Percentiles rank a stretch among this genome's conserved stretches.
phyloP scores from a whole-genome alignment of 768 basidiomycete species.

The Mycena leptocephala region DNA sequence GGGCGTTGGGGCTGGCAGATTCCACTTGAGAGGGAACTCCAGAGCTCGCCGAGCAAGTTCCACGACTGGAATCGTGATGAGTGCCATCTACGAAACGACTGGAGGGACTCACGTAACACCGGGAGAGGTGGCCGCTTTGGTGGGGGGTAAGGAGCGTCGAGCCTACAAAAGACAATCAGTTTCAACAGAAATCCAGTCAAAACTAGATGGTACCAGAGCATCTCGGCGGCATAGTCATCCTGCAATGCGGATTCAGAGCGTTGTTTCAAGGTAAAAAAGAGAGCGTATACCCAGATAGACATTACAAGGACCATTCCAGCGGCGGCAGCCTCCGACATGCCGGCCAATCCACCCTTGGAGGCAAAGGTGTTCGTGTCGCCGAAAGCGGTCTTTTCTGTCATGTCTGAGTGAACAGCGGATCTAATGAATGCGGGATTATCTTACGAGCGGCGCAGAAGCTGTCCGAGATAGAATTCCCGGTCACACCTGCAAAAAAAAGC shows the following conservation, averaged over 20 bases:
- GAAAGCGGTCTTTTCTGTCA: slow-evolving; percentile 48
- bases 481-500: slow-evolving; percentile 32
- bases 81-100: background rate
- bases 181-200: slow-evolving; percentile 1
- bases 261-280: slow-evolving; percentile 14
- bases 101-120: slow-evolving; percentile 30
- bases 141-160: slow-evolving; percentile 29
- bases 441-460: slow-evolving; percentile 54
- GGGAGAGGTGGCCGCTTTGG: slow-evolving; percentile 14
- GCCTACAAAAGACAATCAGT: slow-evolving; percentile 17
- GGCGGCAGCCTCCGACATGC: slow-evolving; percentile 15
- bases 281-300: slow-evolving; percentile 34
- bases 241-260: slow-evolving; percentile 18
- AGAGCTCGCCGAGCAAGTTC: slow-evolving; percentile 18
- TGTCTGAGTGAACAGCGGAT: background rate
- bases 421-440: background rate
- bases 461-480: slow-evolving; percentile 56
- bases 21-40: slow-evolving; percentile 16
- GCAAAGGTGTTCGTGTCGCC: slow-evolving; percentile 56
- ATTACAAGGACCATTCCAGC: slow-evolving; percentile 27
- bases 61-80: slow-evolving; percentile 24
- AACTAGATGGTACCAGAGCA: slow-evolving; percentile 18
- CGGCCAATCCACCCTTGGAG: slow-evolving; percentile 49
- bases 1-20: slow-evolving; percentile 17
- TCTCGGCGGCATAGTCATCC: slow-evolving; percentile 21